Base-by-base conservation (phyloP, 2,329 filamentous ascomycete genomes). In the Colletotrichum liaoningense region DNA sequence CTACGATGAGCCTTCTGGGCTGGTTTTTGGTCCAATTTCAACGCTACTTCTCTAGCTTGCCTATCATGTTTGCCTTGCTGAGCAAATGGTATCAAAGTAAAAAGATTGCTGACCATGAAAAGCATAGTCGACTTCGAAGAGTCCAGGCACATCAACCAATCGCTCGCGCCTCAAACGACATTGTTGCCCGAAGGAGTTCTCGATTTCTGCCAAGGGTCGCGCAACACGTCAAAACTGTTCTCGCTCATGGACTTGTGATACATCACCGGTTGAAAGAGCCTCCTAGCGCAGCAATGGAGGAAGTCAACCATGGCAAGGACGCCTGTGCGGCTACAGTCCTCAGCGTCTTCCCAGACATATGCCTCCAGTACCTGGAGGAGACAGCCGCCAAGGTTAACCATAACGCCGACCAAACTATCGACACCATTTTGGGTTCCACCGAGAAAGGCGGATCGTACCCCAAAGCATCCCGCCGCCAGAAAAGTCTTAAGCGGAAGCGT, bases 311-410 rank as follows among this genome's bases (percentile, higher is more conserved):
- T 2, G 49, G 64, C 57, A 70, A 76, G 52, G 28, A 69, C 26
- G 69, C 72, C 6, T 85, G 81, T 75, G 79, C 77, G 35, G 73
- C 78, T 19, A 68, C 75, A 4, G 77, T 85, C 16, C 74, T 81
- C 9, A 58, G 69, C 5, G 60, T 87, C 9, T 87, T 89, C 70
- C 85, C 86, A 0, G 83, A 88, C 54, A 86, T 89, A 2, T 87
- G 84, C 70, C 80, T 77, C 0, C 72, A 81, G 0, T 85, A 83
- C 67, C 78, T 88, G 14, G 69, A 77, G 6, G 58, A 72, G 5
- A 68, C 83, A 5, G 79, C 79, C 3, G 38, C 66, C 0, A 72
- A 79, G 35, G 67, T 82, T 6, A 52, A 33, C 2, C 81, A 83
- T 72, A 64, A 82, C 52, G 19, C 80, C 2, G 77, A 81, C 4